These are phyloP conservation scores for Coprinellus micaceus DNA, from an alignment of 768 basidiomycete genomes.

Conservation along the genomic window DNA sequence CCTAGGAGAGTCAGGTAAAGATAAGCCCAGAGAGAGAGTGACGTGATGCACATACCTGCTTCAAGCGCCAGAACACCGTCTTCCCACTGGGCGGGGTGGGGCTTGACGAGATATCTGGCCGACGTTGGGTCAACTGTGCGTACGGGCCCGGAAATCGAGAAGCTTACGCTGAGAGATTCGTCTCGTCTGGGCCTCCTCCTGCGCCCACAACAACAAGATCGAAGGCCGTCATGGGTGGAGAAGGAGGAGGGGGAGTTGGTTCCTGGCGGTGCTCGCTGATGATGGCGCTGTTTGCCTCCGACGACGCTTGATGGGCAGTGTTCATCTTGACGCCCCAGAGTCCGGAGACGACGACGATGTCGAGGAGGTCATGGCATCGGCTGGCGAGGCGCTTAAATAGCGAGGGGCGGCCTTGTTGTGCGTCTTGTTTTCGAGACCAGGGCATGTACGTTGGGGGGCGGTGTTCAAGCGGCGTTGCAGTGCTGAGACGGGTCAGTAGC, in stretches of 20 bases:
- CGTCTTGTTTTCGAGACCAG: not conserved
- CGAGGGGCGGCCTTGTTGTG: not conserved
- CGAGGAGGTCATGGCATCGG: not conserved
- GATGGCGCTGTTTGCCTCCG: not conserved
- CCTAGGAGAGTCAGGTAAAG: constrained; percentile 40
- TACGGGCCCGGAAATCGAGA: constrained; percentile 6
- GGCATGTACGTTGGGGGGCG: not conserved
- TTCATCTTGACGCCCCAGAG: not conserved
- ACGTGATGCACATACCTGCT: constrained; percentile 59
- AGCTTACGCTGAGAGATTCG: constrained; percentile 80
- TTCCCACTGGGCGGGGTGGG: constrained; percentile 60
- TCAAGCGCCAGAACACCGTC: constrained; percentile 84
- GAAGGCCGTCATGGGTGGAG: constrained; percentile 43
- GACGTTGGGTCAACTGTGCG: constrained; percentile 14
- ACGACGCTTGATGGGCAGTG: constrained; percentile 2
- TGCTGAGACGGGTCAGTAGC: not conserved
- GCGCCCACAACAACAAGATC: constrained; percentile 75
- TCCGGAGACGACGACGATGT: not conserved
- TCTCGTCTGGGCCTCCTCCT: constrained; percentile 89
- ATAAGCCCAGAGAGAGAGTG: not conserved
- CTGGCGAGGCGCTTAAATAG: not conserved
- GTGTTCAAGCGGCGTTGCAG: not conserved
- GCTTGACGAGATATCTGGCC: constrained; percentile 84
- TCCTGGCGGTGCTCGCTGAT: not conserved
- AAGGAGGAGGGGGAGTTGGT: not conserved